These are phyloP conservation scores for Priceomyces carsonii DNA, from an alignment of 805 yeast genomes.

Conservation along the genomic window DNA sequence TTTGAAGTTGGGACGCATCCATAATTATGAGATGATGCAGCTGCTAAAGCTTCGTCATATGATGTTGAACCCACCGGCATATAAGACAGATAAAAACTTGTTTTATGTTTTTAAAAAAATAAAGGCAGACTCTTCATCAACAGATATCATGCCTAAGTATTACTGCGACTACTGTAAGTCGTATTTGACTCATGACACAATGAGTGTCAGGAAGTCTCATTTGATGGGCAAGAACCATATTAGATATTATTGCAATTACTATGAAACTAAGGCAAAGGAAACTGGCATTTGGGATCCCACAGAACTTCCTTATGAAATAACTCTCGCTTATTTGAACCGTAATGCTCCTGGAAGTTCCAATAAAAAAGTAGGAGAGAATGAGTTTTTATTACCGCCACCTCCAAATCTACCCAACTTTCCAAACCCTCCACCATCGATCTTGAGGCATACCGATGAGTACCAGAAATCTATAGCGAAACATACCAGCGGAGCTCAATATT, in stretches of 20 bases:
- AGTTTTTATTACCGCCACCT: conserved; percentile 34
- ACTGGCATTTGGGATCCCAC: conserved; percentile 36
- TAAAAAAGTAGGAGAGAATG: conserved; percentile 4
- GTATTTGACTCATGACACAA: conserved; percentile 84
- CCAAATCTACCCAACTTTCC: conserved; percentile 28
- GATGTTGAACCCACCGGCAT: too few relatives aligned
- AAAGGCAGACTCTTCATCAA: too few relatives aligned
- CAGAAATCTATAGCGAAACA: conserved; percentile 18
- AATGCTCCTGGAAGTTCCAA: conserved; percentile 26
- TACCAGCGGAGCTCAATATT: conserved; percentile 1
- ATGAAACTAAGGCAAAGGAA: conserved; percentile 49
- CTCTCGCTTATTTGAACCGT: conserved; percentile 31
- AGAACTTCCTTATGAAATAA: conserved; percentile 37
- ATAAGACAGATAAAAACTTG: too few relatives aligned
- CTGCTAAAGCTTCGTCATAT: too few relatives aligned
- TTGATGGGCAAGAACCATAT: conserved; percentile 76
- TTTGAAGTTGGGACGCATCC: too few relatives aligned
- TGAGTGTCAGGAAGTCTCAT: conserved; percentile 82
- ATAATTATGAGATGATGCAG: too few relatives aligned
- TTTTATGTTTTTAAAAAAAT: too few relatives aligned
- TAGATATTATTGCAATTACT: conserved; percentile 70
- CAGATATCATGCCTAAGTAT: conserved; percentile 67
- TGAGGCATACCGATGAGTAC: conserved; percentile 23
- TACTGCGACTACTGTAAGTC: conserved; percentile 86
- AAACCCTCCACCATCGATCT: conserved; percentile 34